Evolutionary conservation across 2,329 filamentous ascomycete genomes (phyloP).

Genomic region (Xylaria sp.): DNA sequence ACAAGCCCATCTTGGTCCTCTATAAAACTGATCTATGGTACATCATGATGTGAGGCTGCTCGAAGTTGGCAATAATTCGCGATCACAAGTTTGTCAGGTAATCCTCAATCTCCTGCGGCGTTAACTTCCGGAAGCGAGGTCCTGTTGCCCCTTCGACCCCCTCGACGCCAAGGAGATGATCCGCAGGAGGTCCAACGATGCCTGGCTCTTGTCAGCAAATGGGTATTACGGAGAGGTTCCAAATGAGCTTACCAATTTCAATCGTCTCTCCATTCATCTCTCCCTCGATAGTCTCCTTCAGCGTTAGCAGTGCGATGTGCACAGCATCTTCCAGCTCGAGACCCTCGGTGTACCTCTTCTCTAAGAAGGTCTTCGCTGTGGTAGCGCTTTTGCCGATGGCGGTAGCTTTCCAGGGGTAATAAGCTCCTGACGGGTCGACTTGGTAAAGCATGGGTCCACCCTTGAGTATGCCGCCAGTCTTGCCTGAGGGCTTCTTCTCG

Average conservation of each 20-base stretch:
- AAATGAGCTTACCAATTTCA: conserved; percentile 81
- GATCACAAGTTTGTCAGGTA: conserved; percentile 96
- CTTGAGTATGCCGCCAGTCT: conserved; percentile 95
- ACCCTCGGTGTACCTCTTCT: conserved; percentile 98
- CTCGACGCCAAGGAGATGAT: conserved; percentile 91
- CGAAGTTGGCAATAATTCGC: conserved; percentile 43
- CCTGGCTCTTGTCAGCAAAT: conserved; percentile 62
- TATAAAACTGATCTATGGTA: conserved; percentile 61
- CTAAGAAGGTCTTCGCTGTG: conserved; percentile 97
- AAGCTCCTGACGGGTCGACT: conserved; percentile 98
- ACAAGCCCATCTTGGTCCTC: conserved; percentile 52
- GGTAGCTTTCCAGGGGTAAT: conserved; percentile 99
- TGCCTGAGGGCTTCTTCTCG: conserved; percentile 78
- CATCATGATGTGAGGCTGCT: conserved; percentile 50
- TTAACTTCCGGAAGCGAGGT: conserved; percentile 92
- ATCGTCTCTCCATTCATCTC: conserved; percentile 99
- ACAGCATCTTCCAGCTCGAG: conserved; percentile 98
- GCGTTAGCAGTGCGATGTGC: conserved; percentile 94
- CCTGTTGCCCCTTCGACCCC: conserved; percentile 86
- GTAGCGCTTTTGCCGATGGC: conserved; percentile 99
- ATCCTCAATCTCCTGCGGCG: conserved; percentile 98
- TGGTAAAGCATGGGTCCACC: conserved; percentile 98
- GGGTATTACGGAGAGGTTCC: not conserved
- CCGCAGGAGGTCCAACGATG: conserved; percentile 93
- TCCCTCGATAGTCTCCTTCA: conserved; percentile 99